These are phyloP conservation scores for Teratosphaeria viscida DNA, from an alignment of 2,329 filamentous ascomycete species.

Conservation along the genomic window DNA sequence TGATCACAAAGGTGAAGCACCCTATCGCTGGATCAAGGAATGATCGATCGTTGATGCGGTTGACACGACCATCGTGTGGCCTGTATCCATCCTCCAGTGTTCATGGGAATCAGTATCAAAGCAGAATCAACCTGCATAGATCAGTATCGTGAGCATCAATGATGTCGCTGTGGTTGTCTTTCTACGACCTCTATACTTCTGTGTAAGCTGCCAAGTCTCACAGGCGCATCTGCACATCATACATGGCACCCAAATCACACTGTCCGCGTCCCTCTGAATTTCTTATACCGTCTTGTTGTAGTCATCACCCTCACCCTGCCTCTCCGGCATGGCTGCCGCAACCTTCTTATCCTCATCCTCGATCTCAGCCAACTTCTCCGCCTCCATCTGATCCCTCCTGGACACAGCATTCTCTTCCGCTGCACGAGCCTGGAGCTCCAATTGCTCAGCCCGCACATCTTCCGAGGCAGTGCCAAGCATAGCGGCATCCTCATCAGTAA, in stretches of 20 bases:
- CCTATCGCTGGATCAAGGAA: too few species aligned
- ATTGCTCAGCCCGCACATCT: conserved; percentile 4
- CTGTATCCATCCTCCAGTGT: too few species aligned
- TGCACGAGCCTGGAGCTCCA: conserved; percentile 15
- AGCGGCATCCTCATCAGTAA: conserved; percentile 2
- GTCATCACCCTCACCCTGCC: conserved; percentile 35
- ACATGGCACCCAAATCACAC: not conserved
- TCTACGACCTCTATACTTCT: too few species aligned
- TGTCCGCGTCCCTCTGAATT: not conserved
- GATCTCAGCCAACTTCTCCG: conserved; percentile 31
- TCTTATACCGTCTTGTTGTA: conserved; percentile 38
- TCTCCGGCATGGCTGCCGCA: conserved; percentile 34
- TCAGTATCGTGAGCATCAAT: too few species aligned
- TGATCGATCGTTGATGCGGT: too few species aligned
- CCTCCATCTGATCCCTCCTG: conserved; percentile 29
- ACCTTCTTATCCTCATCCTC: conserved; percentile 25
- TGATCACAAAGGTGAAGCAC: too few species aligned
- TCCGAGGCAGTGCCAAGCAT: conserved; percentile 1
- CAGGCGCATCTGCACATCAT: not conserved
- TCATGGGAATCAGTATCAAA: too few species aligned
- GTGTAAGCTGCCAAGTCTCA: not conserved
- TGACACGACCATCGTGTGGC: too few species aligned
- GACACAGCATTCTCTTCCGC: conserved; percentile 30
- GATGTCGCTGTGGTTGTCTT: too few species aligned
- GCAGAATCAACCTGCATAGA: too few species aligned